phyloP scores from a whole-genome alignment of 2,329 filamentous ascomycete species.

The Lachnellula cervina region DNA sequence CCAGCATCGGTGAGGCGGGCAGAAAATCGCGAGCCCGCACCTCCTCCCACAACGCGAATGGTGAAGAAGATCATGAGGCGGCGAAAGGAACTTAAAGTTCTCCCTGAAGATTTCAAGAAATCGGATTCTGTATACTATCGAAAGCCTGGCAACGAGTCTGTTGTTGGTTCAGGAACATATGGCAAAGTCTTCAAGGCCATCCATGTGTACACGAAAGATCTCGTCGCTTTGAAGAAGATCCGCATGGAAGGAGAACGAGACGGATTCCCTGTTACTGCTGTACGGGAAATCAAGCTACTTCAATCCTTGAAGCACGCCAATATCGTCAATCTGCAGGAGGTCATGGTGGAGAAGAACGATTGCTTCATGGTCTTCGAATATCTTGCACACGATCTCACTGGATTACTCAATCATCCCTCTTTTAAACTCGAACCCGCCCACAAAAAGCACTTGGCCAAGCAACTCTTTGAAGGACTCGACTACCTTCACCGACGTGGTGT shows the following conservation, averaged over 20 bases:
- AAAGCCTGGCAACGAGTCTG: constrained; percentile 95
- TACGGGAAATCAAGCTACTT: constrained; percentile 87
- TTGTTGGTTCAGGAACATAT: constrained; percentile 92
- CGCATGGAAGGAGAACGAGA: constrained; percentile 91
- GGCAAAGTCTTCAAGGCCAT: constrained; percentile 93
- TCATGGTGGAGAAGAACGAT: constrained; percentile 98
- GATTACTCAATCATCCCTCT: constrained; percentile 87
- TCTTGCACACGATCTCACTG: constrained; percentile 90
- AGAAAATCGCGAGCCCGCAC: constrained; percentile 28
- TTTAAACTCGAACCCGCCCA: constrained; percentile 81
- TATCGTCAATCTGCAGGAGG: constrained; percentile 77
- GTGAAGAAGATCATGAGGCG: constrained; percentile 66
- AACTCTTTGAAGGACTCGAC: constrained; percentile 89
- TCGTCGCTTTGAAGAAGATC: constrained; percentile 84
- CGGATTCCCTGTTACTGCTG: constrained; percentile 85
- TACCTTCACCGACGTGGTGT: constrained; percentile 93
- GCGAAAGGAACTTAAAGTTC: constrained; percentile 60
- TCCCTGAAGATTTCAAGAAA: constrained; percentile 66
- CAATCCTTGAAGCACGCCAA: constrained; percentile 79
- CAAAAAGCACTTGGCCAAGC: constrained; percentile 87
- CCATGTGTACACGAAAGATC: constrained; percentile 81
- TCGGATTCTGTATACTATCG: constrained; percentile 91
- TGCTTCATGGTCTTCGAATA: constrained; percentile 99
- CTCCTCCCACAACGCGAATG: constrained; percentile 43
- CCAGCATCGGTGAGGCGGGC: constrained; percentile 44